A percentile compares a stretch with the other conserved stretches of the same genome.
Conservation (phyloP, 345 rosid genomes). For the Arabidopsis suecica region DNA sequence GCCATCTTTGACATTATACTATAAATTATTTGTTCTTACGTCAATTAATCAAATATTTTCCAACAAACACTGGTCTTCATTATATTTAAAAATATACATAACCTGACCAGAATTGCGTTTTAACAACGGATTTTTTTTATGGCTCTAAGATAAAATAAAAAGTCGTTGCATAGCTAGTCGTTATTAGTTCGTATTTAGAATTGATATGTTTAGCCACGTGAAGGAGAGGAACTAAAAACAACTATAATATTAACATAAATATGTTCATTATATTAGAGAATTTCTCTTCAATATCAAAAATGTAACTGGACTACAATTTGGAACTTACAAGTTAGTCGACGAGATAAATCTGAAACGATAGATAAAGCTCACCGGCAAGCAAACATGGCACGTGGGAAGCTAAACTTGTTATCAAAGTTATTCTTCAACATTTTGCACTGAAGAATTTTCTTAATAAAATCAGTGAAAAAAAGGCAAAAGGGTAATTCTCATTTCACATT, state of each 20-base stretch:
- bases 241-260: no score
- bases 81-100: not conserved
- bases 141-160: not conserved
- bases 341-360: conserved; percentile 15
- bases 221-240: not conserved
- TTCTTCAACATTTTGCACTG: conserved; percentile 27
- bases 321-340: not conserved
- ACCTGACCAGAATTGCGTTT: not conserved
- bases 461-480: conserved; percentile 2
- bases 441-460: not conserved
- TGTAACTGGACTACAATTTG: not conserved
- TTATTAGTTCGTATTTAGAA: not conserved
- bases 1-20: conserved; percentile 37
- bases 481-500: not conserved
- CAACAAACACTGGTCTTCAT: not conserved
- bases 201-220: not conserved
- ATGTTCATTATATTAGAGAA: no score
- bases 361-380: conserved; percentile 37
- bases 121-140: not conserved
- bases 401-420: conserved; percentile 44
- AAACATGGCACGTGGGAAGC: conserved; percentile 38
- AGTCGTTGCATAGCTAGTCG: not conserved
- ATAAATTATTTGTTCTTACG: conserved; percentile 10
- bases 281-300: not conserved
- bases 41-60: conserved; percentile 21